Evolutionary conservation across 805 yeast species (phyloP), one percentile per base, ranked within the genome.

Genomic region (Debaryomyces maramus): DNA sequence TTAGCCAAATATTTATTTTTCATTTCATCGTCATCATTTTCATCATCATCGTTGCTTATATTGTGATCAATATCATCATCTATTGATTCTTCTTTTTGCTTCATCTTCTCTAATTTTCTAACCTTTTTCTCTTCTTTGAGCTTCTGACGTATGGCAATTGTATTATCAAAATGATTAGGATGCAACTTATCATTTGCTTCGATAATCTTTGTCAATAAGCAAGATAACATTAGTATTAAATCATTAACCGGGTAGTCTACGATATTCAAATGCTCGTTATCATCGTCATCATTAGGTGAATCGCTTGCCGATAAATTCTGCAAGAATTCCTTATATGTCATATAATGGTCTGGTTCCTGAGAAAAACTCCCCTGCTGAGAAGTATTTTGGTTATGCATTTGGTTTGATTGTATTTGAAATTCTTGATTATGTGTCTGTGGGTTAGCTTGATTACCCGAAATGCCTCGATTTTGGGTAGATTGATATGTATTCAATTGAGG

Each of bases 161-260:
- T 68, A 41, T 67, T 65, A 46, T 74, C 73, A 47, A 77, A 75
- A 50, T 79, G 83, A 47, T 80, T 82, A 2, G 90, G 85, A 53
- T 83, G 91, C 24, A 88, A 67, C 36, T 80, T 72, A 61, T 91
- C 99, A 63, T 91, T 93, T 9, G 95, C 89, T 53, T 86, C 91
- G 27, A 91, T 84, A 34, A 93, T 89, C 58, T 86, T 87, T 48
- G 88, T 88, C 39, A 91, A 68, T 38, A 91, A 70, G 6, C 95
- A 83, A 15, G 96, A 80, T 37, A 91, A 73, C 97, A 93, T 91
- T 32, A 81, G 61, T 32, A 93, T 72, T 19, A 93, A 73, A 47
- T 86, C 91, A 43, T 82, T 80, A 1, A 87, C 88, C 1, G 96
- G 90, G 56, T 81, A 87, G 31, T 83, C 84, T 8, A 88, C 89